Percentiles rank a stretch among this genome's conserved stretches.
Conservation (phyloP, 192 early-diverging fungal genomes). For the Coemansia aciculifera region DNA sequence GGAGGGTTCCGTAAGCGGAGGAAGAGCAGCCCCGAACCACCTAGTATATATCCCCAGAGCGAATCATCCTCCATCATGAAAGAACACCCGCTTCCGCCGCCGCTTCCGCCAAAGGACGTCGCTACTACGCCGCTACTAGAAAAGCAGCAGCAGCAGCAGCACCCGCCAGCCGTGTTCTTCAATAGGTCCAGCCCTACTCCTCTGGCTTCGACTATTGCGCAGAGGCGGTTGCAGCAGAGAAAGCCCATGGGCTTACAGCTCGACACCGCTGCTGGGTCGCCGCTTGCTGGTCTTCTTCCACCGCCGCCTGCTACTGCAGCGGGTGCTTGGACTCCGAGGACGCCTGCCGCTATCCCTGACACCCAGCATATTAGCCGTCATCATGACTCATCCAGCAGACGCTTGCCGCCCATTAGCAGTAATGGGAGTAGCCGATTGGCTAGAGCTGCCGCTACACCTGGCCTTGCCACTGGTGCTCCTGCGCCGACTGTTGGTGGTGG, state of each 20-base stretch:
- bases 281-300: neutral
- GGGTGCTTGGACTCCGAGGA: slow-evolving; percentile 28
- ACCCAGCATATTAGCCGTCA: neutral
- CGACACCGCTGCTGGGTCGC: slow-evolving; percentile 5
- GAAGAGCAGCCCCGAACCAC: slow-evolving; percentile 8
- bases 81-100: neutral
- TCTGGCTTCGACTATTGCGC: slow-evolving; percentile 31
- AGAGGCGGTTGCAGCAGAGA: slow-evolving; percentile 35
- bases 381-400: neutral
- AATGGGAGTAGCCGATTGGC: neutral
- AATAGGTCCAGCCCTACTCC: slow-evolving; percentile 2
- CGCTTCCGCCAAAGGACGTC: neutral
- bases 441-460: neutral
- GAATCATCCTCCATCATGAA: neutral
- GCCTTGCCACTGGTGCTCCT: neutral
- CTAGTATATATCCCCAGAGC: neutral
- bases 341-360: slow-evolving; percentile 6
- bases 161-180: neutral
- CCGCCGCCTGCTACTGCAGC: slow-evolving; percentile 34
- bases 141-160: too few species aligned
- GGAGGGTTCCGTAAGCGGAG: slow-evolving; percentile 7
- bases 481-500: neutral
- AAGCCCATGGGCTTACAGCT: slow-evolving; percentile 44
- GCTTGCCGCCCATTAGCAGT: neutral
- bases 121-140: neutral